Percentiles rank a stretch among this genome's conserved stretches.
These are phyloP conservation scores for Lolium perenne DNA, from an alignment of 176 grass and related monocot genomes.

Conservation along the genomic window DNA sequence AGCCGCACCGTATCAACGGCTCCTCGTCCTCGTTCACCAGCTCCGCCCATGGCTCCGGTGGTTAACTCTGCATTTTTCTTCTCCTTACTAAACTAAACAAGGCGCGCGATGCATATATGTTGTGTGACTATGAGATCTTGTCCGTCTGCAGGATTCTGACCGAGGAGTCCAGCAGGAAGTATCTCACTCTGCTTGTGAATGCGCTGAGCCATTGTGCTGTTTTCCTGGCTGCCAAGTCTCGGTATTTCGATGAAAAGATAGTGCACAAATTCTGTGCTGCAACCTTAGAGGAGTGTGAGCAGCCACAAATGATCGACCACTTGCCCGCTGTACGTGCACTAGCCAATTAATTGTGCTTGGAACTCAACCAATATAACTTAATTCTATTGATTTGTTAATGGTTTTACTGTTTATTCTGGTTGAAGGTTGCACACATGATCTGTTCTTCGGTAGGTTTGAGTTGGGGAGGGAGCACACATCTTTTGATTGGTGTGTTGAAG, in stretches of 20 bases:
- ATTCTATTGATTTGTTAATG: slow-evolving; percentile 21
- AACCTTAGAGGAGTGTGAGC: slow-evolving; percentile 44
- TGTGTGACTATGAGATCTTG: not conserved
- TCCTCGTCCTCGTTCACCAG: slow-evolving; percentile 56
- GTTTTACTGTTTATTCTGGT: slow-evolving; percentile 28
- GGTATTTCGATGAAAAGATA: slow-evolving; percentile 42
- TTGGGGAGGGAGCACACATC: slow-evolving; percentile 50
- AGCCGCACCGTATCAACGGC: slow-evolving; percentile 50
- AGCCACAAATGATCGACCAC: slow-evolving; percentile 47
- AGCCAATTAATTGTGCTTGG: too few species aligned
- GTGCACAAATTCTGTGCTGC: slow-evolving; percentile 50
- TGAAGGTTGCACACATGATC: not conserved
- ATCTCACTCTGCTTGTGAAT: slow-evolving; percentile 53
- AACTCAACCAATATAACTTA: not conserved
- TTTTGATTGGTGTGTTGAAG: slow-evolving; percentile 61
- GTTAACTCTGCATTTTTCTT: not conserved
- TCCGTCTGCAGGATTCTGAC: slow-evolving; percentile 60
- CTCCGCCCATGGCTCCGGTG: slow-evolving; percentile 86
- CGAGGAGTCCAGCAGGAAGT: slow-evolving; percentile 50
- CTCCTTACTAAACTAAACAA: not conserved
- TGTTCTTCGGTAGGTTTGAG: slow-evolving; percentile 63
- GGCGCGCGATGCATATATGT: not conserved
- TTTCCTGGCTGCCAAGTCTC: slow-evolving; percentile 55
- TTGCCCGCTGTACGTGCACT: slow-evolving; percentile 56
- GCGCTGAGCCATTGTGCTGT: slow-evolving; percentile 60